Evolutionary conservation across 805 yeast genomes (phyloP), one percentile per base, ranked within the genome.

Genomic region (Cyberlindnera galapagoensis): DNA sequence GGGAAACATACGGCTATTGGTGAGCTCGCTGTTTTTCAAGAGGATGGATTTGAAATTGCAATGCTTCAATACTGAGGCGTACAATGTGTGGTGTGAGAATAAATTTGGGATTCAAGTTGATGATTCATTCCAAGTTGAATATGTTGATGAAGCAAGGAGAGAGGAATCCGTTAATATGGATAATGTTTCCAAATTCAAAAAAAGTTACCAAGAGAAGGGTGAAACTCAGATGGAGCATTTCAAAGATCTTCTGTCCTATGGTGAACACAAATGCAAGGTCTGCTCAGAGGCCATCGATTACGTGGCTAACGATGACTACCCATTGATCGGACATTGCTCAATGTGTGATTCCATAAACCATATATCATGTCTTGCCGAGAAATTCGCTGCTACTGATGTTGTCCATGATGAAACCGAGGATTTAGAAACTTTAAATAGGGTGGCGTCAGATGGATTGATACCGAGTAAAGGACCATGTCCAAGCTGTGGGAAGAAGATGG

Each of bases 11-110:
- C 57, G 72, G 26, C 47, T 69, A 19, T 48, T 80, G 11, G 21
- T 76, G 5, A 45, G 47, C 3, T 51, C 71, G 9, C 45, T 45
- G 3, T 70, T 65, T 24, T 80, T 78, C 47, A 40, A 44, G 2
- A 46, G 59, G 7, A 57, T 74, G 63, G 60, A 63, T 18, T 51
- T 80, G 26, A 55, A 55, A 18, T 62, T 78, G 1, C 62, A 62
- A 3, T 52, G 77, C 18, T 76, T 77, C 32, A 55, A 51, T 39
- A 47, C 29, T 3, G 54, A 54, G 13, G 30, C 28, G 8, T 51
- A 45, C 26, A 34, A 41, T 9, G 28, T 17, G 3, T 49, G 52
- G 52, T 26, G 40, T 16, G 42, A 30, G n/a, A 40, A 48, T 30
- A 47, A 43, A 32, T 47, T 40, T 36, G 38, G 43, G 0, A 31